These are phyloP conservation scores for Leccinum imitatum DNA, from an alignment of 768 basidiomycete genomes.

Conservation along the genomic window DNA sequence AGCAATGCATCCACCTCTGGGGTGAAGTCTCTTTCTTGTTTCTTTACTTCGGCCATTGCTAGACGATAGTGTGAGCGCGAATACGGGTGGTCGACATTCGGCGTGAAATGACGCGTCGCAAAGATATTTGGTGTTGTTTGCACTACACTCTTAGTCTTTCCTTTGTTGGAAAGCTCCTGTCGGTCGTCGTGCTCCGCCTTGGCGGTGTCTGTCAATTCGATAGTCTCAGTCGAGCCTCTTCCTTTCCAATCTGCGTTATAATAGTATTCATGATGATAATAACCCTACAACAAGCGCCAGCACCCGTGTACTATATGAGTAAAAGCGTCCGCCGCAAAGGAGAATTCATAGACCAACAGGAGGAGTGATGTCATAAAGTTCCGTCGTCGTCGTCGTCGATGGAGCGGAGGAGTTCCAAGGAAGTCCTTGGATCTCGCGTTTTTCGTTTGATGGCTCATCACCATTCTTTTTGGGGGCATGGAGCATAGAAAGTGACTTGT, in stretches of 20 bases:
- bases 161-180: constrained; percentile 26
- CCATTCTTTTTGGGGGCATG: constrained; percentile 31
- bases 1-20: constrained; percentile 77
- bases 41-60: constrained; percentile 77
- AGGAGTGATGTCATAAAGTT: constrained; percentile 37
- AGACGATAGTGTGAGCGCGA: constrained; percentile 40
- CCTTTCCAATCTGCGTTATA: constrained; percentile 32
- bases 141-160: constrained; percentile 6
- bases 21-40: constrained; percentile 86
- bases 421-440: constrained; percentile 29
- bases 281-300: constrained; percentile 48
- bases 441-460: constrained; percentile 29
- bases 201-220: constrained; percentile 2
- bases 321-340: constrained; percentile 35
- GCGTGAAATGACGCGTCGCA: constrained; percentile 61
- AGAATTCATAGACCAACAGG: constrained; percentile 53
- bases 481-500: constrained; percentile 36
- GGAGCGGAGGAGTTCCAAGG: constrained; percentile 21
- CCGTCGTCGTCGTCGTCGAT: constrained; percentile 25
- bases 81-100: constrained; percentile 36
- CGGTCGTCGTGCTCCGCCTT: not conserved
- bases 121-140: constrained; percentile 47
- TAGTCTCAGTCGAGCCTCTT: constrained; percentile 24
- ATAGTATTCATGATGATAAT: constrained; percentile 40
- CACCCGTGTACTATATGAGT: constrained; percentile 45